Evolutionary conservation across 306 rosid species (phyloP), one percentile per base, ranked within the genome.

Genomic region (Quercus mongolica): DNA sequence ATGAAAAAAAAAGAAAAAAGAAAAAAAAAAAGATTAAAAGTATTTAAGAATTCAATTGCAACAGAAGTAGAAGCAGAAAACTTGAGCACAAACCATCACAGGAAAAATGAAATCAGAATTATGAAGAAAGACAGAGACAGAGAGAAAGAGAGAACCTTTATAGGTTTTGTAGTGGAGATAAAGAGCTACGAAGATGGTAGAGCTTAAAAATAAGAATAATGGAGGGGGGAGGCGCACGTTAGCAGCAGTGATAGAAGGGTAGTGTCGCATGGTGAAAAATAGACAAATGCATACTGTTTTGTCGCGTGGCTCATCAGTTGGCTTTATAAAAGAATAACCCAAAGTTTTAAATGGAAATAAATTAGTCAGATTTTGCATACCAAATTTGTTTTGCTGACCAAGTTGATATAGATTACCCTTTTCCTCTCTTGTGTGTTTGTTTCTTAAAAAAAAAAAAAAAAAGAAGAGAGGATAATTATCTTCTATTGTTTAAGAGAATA

Each of bases 201-300:
- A 18, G 38, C 18, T 63, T 57, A 21, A 73, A 54, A 52, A 17
- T 14, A 17, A 21, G 46, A 25, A 25, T 23, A 51, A 9, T 13
- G 62, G 68, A 44, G 56, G 15, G 56, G 64, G 5, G 69, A 67
- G 74, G 83, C 83, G 81, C 76, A 70, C 21, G 52, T 69, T 81
- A 41, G 55, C 73, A 73, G 84, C 17, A 3, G 12, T 41, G 12
- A 65, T 4, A 68, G 56, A 23, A 20, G 17, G 12, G 79, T 56
- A 71, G 49, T 59, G 1, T 74, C 5, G 41, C 68, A 1, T 74
- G 5, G 41, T 58, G 65, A 74, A 3, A 52, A 23, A 13, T 13
- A 18, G 21, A 14, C 55, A 56, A 1, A 10, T 17, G 1, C 19
- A 6, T 10, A 8, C 1, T 1, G 44, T 75, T 67, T 55, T 38